Base-by-base conservation (phyloP, 345 rosid genomes). In the Eucalyptus urophylla region DNA sequence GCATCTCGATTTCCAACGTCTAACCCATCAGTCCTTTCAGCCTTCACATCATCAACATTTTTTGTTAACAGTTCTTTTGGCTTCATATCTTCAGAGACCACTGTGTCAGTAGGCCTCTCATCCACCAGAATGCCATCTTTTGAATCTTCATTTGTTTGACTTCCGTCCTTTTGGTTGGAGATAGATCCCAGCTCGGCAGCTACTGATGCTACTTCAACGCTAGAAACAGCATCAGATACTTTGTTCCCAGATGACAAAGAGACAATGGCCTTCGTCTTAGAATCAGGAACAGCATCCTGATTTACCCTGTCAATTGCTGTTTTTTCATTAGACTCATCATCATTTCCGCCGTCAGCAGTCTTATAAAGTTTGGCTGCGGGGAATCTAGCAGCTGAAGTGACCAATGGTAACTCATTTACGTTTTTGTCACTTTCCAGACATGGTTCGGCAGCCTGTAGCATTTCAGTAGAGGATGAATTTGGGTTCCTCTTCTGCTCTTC, bases 351-450 rank as follows among this genome's bases (percentile, higher is more conserved):
- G 45, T 89, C 92, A 22, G 85, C 47, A 54, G 87, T 86, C 86
- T 90, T 93, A 88, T 88, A 92, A 62, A 60, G 86, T 72, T 47
- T 72, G 51, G 72, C 72, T 43, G 88, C 50, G 60, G 89, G 86
- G 56, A 90, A 89, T 81, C 88, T 85, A 47, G 90, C 88, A 17
- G 72, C 89, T 45, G 89, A 31, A 65, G 92, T 72, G 65, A 80
- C 91, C 3, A 9, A 58, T 11, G 86, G 29, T 69, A 80, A 90
- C 86, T 93, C 95, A 86, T 91, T 92, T 6, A 91, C 91, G 88
- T 92, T 93, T 50, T 88, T 94, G 88, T 90, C 88, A 89, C 89
- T 93, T 89, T 91, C 97, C 44, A 81, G 89, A 89, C 92, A 90
- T 27, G 86, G 92, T 76, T 93, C 96, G 50, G 89, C 90, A 88